Evolutionary conservation across 257 asterid species (phyloP), one percentile per base, ranked within the genome.

Genomic region (Solanum rostratum): DNA sequence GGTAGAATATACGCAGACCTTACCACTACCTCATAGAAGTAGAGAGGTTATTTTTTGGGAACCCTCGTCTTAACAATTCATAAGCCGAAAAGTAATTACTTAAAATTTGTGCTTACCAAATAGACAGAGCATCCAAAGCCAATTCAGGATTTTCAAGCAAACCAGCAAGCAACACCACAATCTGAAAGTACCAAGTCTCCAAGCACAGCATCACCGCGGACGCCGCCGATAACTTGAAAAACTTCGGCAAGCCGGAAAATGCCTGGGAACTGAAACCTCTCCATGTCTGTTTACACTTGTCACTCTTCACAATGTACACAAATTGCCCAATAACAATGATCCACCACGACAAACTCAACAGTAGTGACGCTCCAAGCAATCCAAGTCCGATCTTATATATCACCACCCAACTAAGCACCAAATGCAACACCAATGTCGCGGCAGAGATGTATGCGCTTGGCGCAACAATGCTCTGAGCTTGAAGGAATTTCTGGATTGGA

Each of bases 111-210:
- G 39, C 39, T 84, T 84, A 84, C 86, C 86, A 84, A 20, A 84
- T 73, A 49, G 86, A 71, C 12, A 73, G 76, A 8, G 83, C 69
- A 73, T 84, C 83, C 82, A 84, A 60, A 39, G 86, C 83, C 76
- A 84, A 62, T 43, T 84, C 86, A 9, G 86, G 86, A 73, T 84
- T 76, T 3, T 84, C 86, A 43, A 84, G 86, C 86, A 84, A 57
- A 2, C 86, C 86, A 19, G 86, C 86, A 20, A 84, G 71, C 78
- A 84, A 29, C 62, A 84, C 74, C 22, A 84, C 59, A 24, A 84
- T 43, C 41, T 84, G 86, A 43, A 84, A 57, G 46, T 84, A 84
- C 86, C 86, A 84, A 13, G 82, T 71, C 43, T 84, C 86, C 62
- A 84, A 74, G 30, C 86, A 84, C 24, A 84, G 41, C 86, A 84